Evolutionary conservation across 2,329 filamentous ascomycete species (phyloP), one percentile per base, ranked within the genome.

Genomic region (Stromatinia cepivora): DNA sequence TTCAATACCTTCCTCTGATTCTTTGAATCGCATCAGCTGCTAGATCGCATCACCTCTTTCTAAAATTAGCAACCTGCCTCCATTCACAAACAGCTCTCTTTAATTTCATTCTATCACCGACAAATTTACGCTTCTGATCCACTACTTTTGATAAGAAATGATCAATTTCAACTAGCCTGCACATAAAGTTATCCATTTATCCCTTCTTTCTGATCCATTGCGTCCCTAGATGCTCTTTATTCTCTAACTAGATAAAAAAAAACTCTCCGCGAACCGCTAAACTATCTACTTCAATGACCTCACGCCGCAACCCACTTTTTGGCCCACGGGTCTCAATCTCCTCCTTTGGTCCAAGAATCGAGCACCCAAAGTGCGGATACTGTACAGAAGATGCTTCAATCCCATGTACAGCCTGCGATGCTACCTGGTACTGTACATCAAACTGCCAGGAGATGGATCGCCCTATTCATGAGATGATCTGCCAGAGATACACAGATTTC

Each of bases 241-340:
- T 22, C 28, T 36, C n/a, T 36, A 11, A 34, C 5, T 15, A 22
- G 13, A 62, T 15, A 20, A n/a, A 11, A 0, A 34, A 20, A n/a
- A 10, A 11, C 28, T 7, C 13, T 52, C 7, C 17, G 5, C 17
- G 39, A 64, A 20, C 46, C 9, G 4, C 8, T 25, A 39, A 39
- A 10, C 4, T 0, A 20, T 9, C 34, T 13, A 4, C 11, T 10
- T n/a, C n/a, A 52, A 58, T 64, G 61, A 17, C 46, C 7, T 39
- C 61, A 64, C 61, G 61, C 25, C 46, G 61, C 17, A 36, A 52
- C 25, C 61, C 61, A 25, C 1, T 11, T 3, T 36, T 52, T 8
- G 61, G 61, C 61, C 61, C 61, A 2, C 61, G 46, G 46, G 61
- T 64, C 9, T 64, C 61, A 17, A 64, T 52, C n/a, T 52, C 46